phyloP scores from a whole-genome alignment of 768 basidiomycete species.

The Russula sp. region DNA sequence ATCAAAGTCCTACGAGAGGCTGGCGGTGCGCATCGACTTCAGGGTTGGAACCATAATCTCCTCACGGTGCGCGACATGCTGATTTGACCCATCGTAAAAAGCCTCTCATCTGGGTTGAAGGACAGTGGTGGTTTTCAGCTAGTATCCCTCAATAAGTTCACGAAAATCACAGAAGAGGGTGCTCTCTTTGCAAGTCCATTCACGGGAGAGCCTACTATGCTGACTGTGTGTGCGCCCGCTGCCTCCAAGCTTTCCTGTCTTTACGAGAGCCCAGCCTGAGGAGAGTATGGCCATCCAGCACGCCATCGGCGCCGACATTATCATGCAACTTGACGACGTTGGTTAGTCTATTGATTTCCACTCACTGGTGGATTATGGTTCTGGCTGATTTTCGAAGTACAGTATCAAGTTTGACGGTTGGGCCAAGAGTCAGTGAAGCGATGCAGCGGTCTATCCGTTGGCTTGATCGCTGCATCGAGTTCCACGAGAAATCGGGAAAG shows the following conservation, averaged over 20 bases:
- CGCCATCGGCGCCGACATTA: slow-evolving; percentile 86
- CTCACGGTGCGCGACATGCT: slow-evolving; percentile 51
- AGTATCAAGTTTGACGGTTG: slow-evolving; percentile 78
- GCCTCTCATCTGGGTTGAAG: slow-evolving; percentile 33
- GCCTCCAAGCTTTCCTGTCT: background rate
- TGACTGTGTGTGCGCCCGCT: slow-evolving; percentile 48
- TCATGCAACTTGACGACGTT: slow-evolving; percentile 93
- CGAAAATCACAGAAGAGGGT: slow-evolving; percentile 82
- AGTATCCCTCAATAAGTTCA: slow-evolving; percentile 79
- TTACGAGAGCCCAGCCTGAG: slow-evolving; percentile 54
- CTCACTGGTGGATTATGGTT: background rate
- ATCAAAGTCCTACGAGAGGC: slow-evolving; percentile 63
- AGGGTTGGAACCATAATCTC: slow-evolving; percentile 82
- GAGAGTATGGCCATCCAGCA: slow-evolving; percentile 90
- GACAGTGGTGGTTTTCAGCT: slow-evolving; percentile 91
- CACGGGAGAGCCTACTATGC: slow-evolving; percentile 81
- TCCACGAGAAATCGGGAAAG: slow-evolving; percentile 64
- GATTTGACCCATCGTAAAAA: background rate
- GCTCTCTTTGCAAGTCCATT: slow-evolving; percentile 83
- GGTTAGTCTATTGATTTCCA: slow-evolving; percentile 41
- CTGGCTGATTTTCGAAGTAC: slow-evolving; percentile 33
- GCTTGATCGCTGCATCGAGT: slow-evolving; percentile 82
- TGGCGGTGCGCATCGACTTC: slow-evolving; percentile 86
- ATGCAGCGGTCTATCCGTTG: slow-evolving; percentile 86
- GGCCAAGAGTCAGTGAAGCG: slow-evolving; percentile 78